Base-by-base conservation (phyloP, 2,329 filamentous ascomycete genomes). In the Fusarium xyrophilum region DNA sequence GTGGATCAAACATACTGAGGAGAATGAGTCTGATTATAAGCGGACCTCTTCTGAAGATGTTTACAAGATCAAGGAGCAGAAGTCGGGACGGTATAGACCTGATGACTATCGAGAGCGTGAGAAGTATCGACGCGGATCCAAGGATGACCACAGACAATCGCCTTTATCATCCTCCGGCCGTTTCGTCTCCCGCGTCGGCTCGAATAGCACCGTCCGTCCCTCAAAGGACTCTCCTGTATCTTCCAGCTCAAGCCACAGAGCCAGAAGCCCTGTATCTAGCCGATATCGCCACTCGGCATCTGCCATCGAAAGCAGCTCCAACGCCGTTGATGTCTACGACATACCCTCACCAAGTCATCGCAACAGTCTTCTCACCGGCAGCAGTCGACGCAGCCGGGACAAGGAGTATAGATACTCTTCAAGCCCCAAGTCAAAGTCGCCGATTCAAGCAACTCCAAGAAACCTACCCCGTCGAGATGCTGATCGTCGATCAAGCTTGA, bases 401-500 rank as follows among this genome's bases (percentile, higher is more conserved):
- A 74, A 76, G 12, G 73, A 75, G 5, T 76, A 76, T 40, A 67
- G 75, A 15, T 70, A 70, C 39, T 73, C 74, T 25, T 76, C 77
- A 46, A 66, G 72, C 10, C 71, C 74, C 7, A 68, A 61, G 10
- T 42, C 68, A 13, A 71, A 56, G 43, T 42, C 56, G 3, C 40
- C 60, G 7, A 30, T 43, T 17, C 70, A 73, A 27, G 33, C 60
- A 13, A 66, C 70, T n/a, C 72, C 72, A 8, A 61, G 72, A 14
- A 59, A 48, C 8, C 23, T 66, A 1, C 64, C 65, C 10, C 63
- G 69, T 7, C 51, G 56, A 38, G 61, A 66, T 7, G 40, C 21
- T 13, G 56, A 72, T n/a, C 63, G 64, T 27, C 62, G 72, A 6
- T 60, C 55, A n/a, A 72, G 63, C 27, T 35, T 67, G 40, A 58